A percentile compares a stretch with the other conserved stretches of the same genome.
Evolutionary conservation across 176 grass and related monocot species (phyloP).

Genomic region (Oryza meridionalis): DNA sequence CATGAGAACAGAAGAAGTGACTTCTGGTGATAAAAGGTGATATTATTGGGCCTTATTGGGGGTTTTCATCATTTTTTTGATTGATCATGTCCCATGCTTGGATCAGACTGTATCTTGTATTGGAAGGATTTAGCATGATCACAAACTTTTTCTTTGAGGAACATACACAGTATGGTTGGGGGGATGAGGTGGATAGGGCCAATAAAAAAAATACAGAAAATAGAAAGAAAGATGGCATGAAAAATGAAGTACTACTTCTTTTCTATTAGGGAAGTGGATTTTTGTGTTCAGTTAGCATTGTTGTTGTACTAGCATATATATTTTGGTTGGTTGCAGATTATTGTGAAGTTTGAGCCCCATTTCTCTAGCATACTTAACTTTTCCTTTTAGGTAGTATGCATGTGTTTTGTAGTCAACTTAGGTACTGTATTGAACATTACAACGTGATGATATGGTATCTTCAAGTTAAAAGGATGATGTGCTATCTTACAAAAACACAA

Average conservation of each 20-base stretch:
- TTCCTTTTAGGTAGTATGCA: background rate
- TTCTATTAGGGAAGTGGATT: background rate
- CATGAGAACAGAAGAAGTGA: background rate
- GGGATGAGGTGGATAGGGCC: background rate
- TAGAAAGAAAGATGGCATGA: background rate
- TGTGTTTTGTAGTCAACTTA: background rate
- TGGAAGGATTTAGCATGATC: slow-evolving; percentile 24
- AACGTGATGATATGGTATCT: background rate
- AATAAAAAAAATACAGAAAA: background rate
- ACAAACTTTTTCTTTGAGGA: background rate
- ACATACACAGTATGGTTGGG: background rate
- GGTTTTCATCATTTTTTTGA: slow-evolving; percentile 27
- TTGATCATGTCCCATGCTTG: slow-evolving; percentile 12
- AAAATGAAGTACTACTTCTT: background rate
- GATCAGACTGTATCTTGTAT: slow-evolving; percentile 25
- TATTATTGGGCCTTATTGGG: slow-evolving; percentile 11
- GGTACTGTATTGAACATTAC: background rate
- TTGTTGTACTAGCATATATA: background rate
- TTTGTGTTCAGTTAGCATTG: background rate
- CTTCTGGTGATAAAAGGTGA: background rate
- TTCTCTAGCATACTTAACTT: background rate
- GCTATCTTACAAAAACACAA: too few species aligned
- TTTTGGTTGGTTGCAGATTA: slow-evolving; percentile 15
- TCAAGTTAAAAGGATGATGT: background rate
- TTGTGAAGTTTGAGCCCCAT: background rate